Evolutionary conservation across 257 asterid species (phyloP).

Genomic region (Capsicum pubescens): DNA sequence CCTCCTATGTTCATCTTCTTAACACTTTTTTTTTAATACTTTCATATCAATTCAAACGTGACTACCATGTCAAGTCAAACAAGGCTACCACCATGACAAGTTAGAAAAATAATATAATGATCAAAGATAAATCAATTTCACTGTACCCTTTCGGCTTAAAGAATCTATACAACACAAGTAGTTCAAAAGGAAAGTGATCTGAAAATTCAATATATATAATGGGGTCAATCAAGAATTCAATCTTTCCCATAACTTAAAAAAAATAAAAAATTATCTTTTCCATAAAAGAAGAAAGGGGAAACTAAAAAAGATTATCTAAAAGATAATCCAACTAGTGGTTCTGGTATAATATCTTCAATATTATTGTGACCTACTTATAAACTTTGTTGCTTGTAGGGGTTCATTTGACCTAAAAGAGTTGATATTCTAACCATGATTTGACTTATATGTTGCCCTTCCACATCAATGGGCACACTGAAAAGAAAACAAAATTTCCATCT

Average conservation of each 20-base stretch:
- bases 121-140: neutral
- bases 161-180: constrained; percentile 24
- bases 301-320: neutral
- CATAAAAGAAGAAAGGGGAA: neutral
- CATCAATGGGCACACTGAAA: constrained; percentile 16
- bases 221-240: neutral
- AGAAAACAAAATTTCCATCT: neutral
- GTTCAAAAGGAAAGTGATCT: neutral
- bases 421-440: constrained; percentile 20
- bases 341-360: neutral
- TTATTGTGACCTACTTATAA: neutral
- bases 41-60: too few relatives aligned
- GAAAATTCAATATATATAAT: neutral
- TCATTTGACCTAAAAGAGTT: neutral
- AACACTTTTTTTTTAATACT: too few relatives aligned
- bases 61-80: neutral
- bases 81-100: neutral
- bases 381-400: constrained; percentile 4
- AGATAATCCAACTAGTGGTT: constrained; percentile 8
- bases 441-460: neutral
- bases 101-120: constrained; percentile 20
- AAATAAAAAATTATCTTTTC: neutral
- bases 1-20: too few relatives aligned
- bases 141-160: neutral
- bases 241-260: neutral